Base-by-base conservation (phyloP, 306 rosid species). In the Albizia julibrissin region DNA sequence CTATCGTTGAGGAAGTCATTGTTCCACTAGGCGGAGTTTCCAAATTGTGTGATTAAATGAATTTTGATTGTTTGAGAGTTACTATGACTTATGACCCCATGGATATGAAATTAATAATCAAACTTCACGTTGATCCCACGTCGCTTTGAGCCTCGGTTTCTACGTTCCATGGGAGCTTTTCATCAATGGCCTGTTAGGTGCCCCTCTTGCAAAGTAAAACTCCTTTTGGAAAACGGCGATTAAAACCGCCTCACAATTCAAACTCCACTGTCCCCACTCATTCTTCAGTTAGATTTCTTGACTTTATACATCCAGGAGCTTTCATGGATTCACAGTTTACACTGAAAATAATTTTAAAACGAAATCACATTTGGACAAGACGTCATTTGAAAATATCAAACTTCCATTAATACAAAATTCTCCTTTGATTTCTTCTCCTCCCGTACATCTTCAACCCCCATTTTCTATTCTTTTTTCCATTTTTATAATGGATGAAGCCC, bases 371-470 rank as follows among this genome's bases (percentile, higher is more conserved):
- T 56, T 75, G 81, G 46, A 29, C 74, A 11, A 68, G 64, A 54
- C 22, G 44, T 22, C 79, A 24, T 67, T 70, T 3, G 22, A 42
- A 72, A 83, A 69, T 77, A 54, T 61, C 47, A 72, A 26, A 24
- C 34, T 61, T 61, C 18, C 12, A 4, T 12, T 62, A 6, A 6
- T 62, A 24, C 16, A 1, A 6, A 58, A n/a, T 43, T 3, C 24
- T 19, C 21, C 82, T 26, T 89, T 84, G 79, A 72, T 77, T 80
- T 56, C 72, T 82, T 75, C 79, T 58, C 80, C 83, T 74, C 54
- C 13, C 40, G 2, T 26, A 16, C 54, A 42, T 49, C 3, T 52
- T 77, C 46, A 86, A 82, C 64, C 31, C 34, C 2, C 66, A 24
- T 10, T 10, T 10, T 19, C 74, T 46, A 69, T 19, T 12, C 5